Base-by-base conservation (phyloP, 2,329 filamentous ascomycete genomes). In the Trichophyton schoenleinii region DNA sequence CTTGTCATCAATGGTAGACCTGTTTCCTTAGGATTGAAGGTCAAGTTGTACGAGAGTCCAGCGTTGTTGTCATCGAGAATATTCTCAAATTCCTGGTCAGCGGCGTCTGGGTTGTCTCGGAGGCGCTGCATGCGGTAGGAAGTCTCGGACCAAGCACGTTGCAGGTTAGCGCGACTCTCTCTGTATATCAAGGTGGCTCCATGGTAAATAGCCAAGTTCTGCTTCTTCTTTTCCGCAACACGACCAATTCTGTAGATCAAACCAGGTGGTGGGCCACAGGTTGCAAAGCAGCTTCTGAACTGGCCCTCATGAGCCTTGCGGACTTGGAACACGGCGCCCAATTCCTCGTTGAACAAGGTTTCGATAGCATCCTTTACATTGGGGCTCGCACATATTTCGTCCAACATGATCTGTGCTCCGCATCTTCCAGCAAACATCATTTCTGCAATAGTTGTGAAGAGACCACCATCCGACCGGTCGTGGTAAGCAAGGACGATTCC, bases 341-440 rank as follows among this genome's bases (percentile, higher is more conserved):
- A 83, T 72, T 97, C 94, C 74, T 97, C 94, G 72, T 91, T 96
- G 83, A 99, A 97, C 20, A 99, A 82, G 0, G 87, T 83, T 61
- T 90, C 84, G 6, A 96, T 77, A 18, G 95, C 75, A 68, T 85
- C 80, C 53, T 83, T 77, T 8, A 81, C 81, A 49, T 85, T 80
- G 25, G 83, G 84, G 63, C 83, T 84, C 31, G 82, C 76, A 64
- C 74, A 78, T 53, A 79, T 76, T 60, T 82, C 83, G 70, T 96
- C 91, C 62, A 96, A 79, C 80, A 89, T 87, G 63, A 97, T 80
- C 67, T 95, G 88, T 34, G 90, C 82, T 64, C 92, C 94, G 69
- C 89, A 95, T 61, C 91, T 87, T 31, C 94, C 94, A 36, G 94
- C 92, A 72, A 97, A 97, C 84, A 95, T 95, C 94, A 97, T 97